Conservation (phyloP, 2,329 filamentous ascomycete genomes). For the Microdochium paspali region DNA sequence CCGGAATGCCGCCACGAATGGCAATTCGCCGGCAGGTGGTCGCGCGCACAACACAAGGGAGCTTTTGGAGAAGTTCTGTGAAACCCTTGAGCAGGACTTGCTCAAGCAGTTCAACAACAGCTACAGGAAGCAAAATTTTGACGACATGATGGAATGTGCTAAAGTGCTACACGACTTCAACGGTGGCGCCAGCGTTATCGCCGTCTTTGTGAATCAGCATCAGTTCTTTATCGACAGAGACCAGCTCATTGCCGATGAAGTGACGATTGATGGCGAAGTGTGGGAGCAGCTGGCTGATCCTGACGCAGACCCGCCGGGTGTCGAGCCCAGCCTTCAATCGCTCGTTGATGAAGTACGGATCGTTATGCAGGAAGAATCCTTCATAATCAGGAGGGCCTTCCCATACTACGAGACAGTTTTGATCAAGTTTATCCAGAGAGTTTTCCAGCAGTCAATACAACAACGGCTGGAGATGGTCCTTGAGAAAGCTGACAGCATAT, state of each 20-base stretch:
- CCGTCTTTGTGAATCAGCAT: conserved; percentile 95
- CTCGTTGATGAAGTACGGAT: conserved; percentile 90
- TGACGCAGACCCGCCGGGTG: conserved; percentile 80
- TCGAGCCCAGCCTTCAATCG: conserved; percentile 87
- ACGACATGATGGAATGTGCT: conserved; percentile 96
- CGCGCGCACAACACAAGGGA: conserved; percentile 65
- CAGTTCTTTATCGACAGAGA: conserved; percentile 98
- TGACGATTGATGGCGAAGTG: conserved; percentile 62
- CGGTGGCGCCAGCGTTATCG: conserved; percentile 89
- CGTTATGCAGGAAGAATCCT: conserved; percentile 93
- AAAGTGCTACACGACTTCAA: conserved; percentile 93
- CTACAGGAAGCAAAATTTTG: conserved; percentile 89
- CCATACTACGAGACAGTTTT: conserved; percentile 94
- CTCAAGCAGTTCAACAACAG: conserved; percentile 96
- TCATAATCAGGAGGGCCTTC: conserved; percentile 93
- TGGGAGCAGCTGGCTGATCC: conserved; percentile 95
- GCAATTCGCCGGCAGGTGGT: conserved; percentile 28
- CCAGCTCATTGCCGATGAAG: conserved; percentile 82
- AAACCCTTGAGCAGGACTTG: conserved; percentile 89
- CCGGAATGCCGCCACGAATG: conserved; percentile 39
- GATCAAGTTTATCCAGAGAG: conserved; percentile 83
- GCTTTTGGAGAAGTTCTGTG: conserved; percentile 92
- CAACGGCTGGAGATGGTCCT: conserved; percentile 91
- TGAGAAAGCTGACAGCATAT: conserved; percentile 87
- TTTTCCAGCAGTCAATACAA: conserved; percentile 97